A percentile compares a stretch with the other conserved stretches of the same genome.
These are phyloP conservation scores for Aspergillus affinis DNA, from an alignment of 495 filamentous ascomycete genomes.

Conservation along the genomic window DNA sequence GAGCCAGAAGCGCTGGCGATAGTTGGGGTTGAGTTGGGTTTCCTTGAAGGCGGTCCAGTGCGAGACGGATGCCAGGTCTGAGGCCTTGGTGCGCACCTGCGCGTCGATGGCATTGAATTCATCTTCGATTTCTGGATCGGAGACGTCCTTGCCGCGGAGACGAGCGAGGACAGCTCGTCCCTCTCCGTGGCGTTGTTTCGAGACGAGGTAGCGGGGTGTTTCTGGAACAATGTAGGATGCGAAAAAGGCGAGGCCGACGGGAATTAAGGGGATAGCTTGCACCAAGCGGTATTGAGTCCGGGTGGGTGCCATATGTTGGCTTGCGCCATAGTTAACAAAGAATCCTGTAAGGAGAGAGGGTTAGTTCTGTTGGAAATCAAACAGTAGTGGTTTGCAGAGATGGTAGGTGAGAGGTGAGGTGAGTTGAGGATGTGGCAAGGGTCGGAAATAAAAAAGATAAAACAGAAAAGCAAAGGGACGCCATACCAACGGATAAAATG, in stretches of 20 bases:
- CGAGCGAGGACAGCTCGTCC: slow-evolving; percentile 37
- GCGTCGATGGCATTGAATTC: slow-evolving; percentile 41
- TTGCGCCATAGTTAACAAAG: slow-evolving; percentile 50
- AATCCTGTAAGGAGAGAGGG: slow-evolving; percentile 29
- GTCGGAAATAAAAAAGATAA: background rate
- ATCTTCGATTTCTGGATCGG: slow-evolving; percentile 29
- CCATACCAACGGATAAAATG: slow-evolving; percentile 40
- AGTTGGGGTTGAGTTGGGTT: slow-evolving; percentile 40
- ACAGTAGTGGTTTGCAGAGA: too few relatives aligned
- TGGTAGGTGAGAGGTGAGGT: background rate
- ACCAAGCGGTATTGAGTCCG: slow-evolving; percentile 45
- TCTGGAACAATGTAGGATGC: slow-evolving; percentile 40
- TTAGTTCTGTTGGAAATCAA: background rate
- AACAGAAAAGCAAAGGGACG: background rate
- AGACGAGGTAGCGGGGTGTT: slow-evolving; percentile 43
- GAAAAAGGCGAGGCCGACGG: slow-evolving; percentile 37
- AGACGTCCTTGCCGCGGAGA: slow-evolving; percentile 33
- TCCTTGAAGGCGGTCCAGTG: slow-evolving; percentile 45
- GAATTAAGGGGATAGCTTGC: slow-evolving; percentile 44
- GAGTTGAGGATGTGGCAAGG: background rate
- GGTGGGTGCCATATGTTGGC: slow-evolving; percentile 37
- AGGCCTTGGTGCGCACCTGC: slow-evolving; percentile 28
- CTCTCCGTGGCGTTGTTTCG: slow-evolving; percentile 34
- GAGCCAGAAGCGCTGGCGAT: slow-evolving; percentile 49
- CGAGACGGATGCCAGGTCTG: slow-evolving; percentile 31